Base-by-base conservation (phyloP, 306 rosid genomes). In the Canavalia gladiata region DNA sequence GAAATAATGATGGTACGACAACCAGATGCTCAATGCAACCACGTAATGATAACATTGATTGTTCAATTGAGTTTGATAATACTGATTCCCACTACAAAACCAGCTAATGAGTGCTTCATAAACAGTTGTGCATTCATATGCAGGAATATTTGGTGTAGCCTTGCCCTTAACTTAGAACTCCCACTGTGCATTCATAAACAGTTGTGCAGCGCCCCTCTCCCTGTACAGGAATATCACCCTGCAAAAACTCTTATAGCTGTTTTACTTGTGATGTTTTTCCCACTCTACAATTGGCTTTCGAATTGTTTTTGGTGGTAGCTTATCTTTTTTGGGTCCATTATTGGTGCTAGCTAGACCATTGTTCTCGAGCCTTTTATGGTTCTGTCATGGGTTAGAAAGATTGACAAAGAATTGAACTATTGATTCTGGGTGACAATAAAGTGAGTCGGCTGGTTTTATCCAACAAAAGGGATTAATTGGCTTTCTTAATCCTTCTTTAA, bases 11-110 rank as follows among this genome's bases (percentile, higher is more conserved):
- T 34, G 81, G 60, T 33, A 33, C 78, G 46, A 68, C 73, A 6
- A 78, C 89, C 72, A 80, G 91, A 75, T 87, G 82, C 90, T 52
- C 94, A 51, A 72, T 88, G 72, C 90, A 87, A 11, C 77, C 89
- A 25, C 94, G 83, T 42, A 84, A 83, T 56, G 71, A 76, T 34
- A 85, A 84, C 89, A 81, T 82, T 65, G 54, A 46, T 78, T 52
- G 93, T 82, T 83, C 91, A 6, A 39, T 82, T 75, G 88, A 83
- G 69, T 87, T 79, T 78, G 91, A 85, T 68, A 85, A 81, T 57
- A 54, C 89, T 75, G 76, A 56, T 87, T 88, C 77, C 77, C 90
- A 41, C 85, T 76, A 66, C 93, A 86, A 78, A 90, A 85, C 84
- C 93, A 90, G 77, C 47, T 90, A 82, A 75, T 84, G 54, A 73